Conservation (phyloP, 805 yeast genomes). For the Torulaspora maleeae region DNA sequence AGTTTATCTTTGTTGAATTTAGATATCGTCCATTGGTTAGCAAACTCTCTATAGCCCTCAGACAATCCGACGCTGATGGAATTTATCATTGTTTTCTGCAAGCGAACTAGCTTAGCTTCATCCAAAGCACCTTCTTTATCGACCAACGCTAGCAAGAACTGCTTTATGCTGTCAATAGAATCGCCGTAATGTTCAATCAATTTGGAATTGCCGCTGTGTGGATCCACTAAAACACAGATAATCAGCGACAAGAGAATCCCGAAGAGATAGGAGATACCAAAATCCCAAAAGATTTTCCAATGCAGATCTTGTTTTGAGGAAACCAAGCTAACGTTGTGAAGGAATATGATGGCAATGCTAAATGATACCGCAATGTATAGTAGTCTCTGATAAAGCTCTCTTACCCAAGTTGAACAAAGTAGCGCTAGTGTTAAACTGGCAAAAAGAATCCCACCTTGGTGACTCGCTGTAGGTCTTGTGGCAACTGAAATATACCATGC, state of each 20-base stretch:
- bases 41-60: constrained; percentile 42
- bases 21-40: constrained; percentile 39
- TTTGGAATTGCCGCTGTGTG: constrained; percentile 40
- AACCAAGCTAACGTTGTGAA: constrained; percentile 30
- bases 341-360: constrained; percentile 38
- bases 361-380: constrained; percentile 38
- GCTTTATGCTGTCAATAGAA: constrained; percentile 25
- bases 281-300: constrained; percentile 40
- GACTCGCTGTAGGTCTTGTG: constrained; percentile 38
- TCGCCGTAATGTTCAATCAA: constrained; percentile 28
- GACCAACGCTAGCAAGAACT: constrained; percentile 25
- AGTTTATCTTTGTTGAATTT: constrained; percentile 34
- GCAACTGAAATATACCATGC: constrained; percentile 41
- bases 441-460: constrained; percentile 46
- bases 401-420: constrained; percentile 40
- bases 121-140: constrained; percentile 16
- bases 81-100: constrained; percentile 34
- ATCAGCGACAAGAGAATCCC: constrained; percentile 40
- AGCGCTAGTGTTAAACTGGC: constrained; percentile 40
- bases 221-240: constrained; percentile 37
- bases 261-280: constrained; percentile 43
- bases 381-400: constrained; percentile 39
- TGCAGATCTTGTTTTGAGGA: constrained; percentile 17
- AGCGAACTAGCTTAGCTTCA: constrained; percentile 14
- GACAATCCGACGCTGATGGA: constrained; percentile 36